Base-by-base conservation (phyloP, 1,139 yeast species). In the Saccharomyces uvarum region DNA sequence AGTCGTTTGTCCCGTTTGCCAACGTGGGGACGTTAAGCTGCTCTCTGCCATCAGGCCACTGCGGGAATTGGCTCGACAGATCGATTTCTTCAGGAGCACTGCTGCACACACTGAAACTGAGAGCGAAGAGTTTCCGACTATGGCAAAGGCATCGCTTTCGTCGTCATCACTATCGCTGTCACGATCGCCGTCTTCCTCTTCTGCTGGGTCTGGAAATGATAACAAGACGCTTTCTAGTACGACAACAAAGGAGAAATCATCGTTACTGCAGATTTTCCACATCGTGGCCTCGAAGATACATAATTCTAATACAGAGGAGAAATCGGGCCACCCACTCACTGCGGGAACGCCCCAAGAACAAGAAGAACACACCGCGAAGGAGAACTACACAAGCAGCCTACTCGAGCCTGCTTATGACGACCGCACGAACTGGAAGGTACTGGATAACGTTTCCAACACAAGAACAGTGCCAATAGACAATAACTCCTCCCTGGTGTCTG, bases 1-100 rank as follows among this genome's bases (percentile, higher is more conserved):
- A 53, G 8, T 53, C 54, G 68, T 57, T 1, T 85, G 91, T 61
- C 85, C 86, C 2, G 66, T 71, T 3, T 85, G 91, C 62, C 65
- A 66, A 1, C 53, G 64, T 0, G 61, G 59, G 1, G 66, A 72
- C 8, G 75, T 74, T 0, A 54, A 61, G 2, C 51, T 81, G 13
- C 42, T 38, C 16, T 38, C 42, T 14, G 24, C 42, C 21, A 38
- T 38, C 42, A 38, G 2, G 13, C 42, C 42, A 16, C 21, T 38
- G 42, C 42, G 42, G 8, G 42, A 38, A 7, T 7, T 38, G 24
- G 42, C 42, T 16, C 42, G 42, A 14, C 42, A 38, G 9, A 38
- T 38, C 8, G 21, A 38, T 8, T 38, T 38, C 21, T 38, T 38
- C 42, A 38, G 42, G 19, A 38, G 42, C 16, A 38, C 21, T 38